Base-by-base conservation (phyloP, 768 basidiomycete species). In the Amanita molliuscula region DNA sequence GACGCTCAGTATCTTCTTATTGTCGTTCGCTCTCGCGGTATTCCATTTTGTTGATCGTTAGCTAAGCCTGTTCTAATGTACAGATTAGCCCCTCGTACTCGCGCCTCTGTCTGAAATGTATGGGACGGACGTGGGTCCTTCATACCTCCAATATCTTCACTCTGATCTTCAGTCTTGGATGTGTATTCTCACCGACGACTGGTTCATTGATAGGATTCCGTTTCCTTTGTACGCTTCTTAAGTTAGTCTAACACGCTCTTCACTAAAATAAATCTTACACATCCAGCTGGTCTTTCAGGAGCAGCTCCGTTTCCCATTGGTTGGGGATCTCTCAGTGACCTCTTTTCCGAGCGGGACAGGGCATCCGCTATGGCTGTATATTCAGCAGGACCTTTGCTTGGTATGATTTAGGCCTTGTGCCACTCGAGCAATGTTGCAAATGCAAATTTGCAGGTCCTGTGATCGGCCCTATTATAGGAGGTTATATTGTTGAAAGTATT, bases 61-160 rank as follows among this genome's bases (percentile, higher is more conserved):
- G 11, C 10, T 10, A 50, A 6, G 20, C 18, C 5, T 21, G 16
- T 40, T 7, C 50, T 35, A 9, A 48, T 18, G 28, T 58, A 20
- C 48, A 29, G 23, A 20, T 2, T 26, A 49, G 52, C 86, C 86
- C 11, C 66, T 88, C 7, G 57, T 86, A 48, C 64, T 83, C 6
- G 81, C 78, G 0, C 86, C 86, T 1, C 53, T 82, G 16, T 87
- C 84, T 1, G 85, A 87, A 62, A 80, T 86, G 63, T 85, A 81
- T 57, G 84, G n/a, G 84, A 1, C 76, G 85, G 21, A 73, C 67
- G 58, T 84, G 82, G 82, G 70, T 87, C 21, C 65, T 87, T 35
- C 83, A 88, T 58, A 72, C 84, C 21, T 67, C 68, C 13, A 87
- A 84, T 53, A 29, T 86, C 4, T 63, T 81, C 48, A 84, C 77